These are phyloP conservation scores for Leccinellum albellum DNA, from an alignment of 768 basidiomycete genomes.

Conservation along the genomic window DNA sequence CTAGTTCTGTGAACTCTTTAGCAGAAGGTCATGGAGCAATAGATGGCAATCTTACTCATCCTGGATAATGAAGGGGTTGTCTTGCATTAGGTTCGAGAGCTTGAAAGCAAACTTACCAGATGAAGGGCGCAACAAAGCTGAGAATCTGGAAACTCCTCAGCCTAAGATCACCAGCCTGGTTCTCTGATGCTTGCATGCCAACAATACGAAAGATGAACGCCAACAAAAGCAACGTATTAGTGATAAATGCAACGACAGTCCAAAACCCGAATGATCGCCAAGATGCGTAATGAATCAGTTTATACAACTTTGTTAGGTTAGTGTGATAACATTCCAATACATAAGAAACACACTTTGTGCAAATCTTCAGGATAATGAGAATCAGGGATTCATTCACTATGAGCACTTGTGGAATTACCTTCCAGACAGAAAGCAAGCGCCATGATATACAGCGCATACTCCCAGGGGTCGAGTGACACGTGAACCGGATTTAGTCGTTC, in stretches of 20 bases:
- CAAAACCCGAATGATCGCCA: constrained; percentile 83
- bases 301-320: constrained; percentile 50
- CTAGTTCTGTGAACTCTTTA: constrained; percentile 47
- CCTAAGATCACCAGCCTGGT: constrained; percentile 38
- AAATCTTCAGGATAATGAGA: constrained; percentile 16
- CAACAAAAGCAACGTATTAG: constrained; percentile 64
- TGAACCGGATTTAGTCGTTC: constrained; percentile 60
- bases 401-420: constrained; percentile 44
- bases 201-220: constrained; percentile 73
- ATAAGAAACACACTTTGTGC: constrained; percentile 16
- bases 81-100: not conserved
- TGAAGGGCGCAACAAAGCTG: constrained; percentile 82
- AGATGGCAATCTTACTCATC: constrained; percentile 63
- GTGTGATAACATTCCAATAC: not conserved
- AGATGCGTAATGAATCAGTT: constrained; percentile 69
- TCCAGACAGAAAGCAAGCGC: constrained; percentile 74
- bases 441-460: constrained; percentile 75
- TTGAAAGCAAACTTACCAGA: constrained; percentile 56
- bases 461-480: constrained; percentile 70
- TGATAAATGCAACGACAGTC: constrained; percentile 66
- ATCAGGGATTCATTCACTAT: constrained; percentile 37
- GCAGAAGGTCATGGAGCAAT: not conserved
- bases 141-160: constrained; percentile 83
- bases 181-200: constrained; percentile 41
- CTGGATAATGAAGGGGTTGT: constrained; percentile 34